Evolutionary conservation across 495 filamentous ascomycete species (phyloP).

Genomic region (Choiromyces venosus): DNA sequence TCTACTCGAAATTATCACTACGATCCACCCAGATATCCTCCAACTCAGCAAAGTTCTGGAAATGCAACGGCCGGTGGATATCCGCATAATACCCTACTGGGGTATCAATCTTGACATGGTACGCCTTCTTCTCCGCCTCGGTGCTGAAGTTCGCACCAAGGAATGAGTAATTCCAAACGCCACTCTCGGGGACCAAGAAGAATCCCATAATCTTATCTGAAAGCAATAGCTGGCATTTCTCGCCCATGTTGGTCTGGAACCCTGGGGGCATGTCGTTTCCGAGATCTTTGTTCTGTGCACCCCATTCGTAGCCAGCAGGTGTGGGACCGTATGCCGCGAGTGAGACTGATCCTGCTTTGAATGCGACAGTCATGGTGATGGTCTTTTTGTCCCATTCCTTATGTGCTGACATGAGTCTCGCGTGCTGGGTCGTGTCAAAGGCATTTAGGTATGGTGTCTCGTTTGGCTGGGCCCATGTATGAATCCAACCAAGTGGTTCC

Average conservation of each 20-base stretch:
- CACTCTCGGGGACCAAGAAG: conserved; percentile 88
- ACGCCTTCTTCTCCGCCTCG: conserved; percentile 74
- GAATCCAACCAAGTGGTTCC: conserved; percentile 92
- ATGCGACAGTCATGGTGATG: conserved; percentile 91
- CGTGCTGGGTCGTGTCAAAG: conserved; percentile 87
- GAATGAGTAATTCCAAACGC: conserved; percentile 96
- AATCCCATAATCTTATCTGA: conserved; percentile 89
- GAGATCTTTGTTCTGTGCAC: conserved; percentile 88
- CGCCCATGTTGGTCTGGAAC: conserved; percentile 85
- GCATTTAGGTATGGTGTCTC: conserved; percentile 95
- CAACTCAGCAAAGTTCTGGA: conserved; percentile 85
- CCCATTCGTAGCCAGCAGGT: conserved; percentile 92
- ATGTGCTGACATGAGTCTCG: conserved; percentile 78
- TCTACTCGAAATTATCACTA: conserved; percentile 76
- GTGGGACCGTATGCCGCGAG: conserved; percentile 88
- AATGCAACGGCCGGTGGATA: conserved; percentile 87
- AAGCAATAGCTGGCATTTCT: conserved; percentile 89
- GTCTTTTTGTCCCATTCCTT: conserved; percentile 88
- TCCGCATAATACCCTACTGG: conserved; percentile 88
- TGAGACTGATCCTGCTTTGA: conserved; percentile 97
- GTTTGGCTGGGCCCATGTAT: conserved; percentile 81
- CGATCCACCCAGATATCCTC: conserved; percentile 87
- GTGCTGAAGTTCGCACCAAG: conserved; percentile 83
- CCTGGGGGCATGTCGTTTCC: conserved; percentile 87
- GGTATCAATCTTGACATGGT: conserved; percentile 89